phyloP scores from a whole-genome alignment of 2,329 filamentous ascomycete species.

The Paraphaeosphaeria sporulosa region DNA sequence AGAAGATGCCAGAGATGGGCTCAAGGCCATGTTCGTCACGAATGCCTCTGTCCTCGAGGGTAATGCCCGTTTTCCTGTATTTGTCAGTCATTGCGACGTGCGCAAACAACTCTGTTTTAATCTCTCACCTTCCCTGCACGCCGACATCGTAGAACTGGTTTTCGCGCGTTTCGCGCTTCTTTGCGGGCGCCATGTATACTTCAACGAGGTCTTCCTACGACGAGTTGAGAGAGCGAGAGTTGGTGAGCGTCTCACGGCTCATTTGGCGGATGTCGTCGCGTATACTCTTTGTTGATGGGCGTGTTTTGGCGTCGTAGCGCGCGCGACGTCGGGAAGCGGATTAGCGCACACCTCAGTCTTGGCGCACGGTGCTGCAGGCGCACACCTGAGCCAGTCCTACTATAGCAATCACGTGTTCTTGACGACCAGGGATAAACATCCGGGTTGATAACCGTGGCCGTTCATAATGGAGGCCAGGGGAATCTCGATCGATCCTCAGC shows the following conservation, averaged over 20 bases:
- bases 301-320: constrained; percentile 17
- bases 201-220: constrained; percentile 1
- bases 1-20: constrained; percentile 85
- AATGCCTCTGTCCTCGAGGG: constrained; percentile 76
- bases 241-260: constrained; percentile 28
- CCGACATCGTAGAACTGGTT: constrained; percentile 51
- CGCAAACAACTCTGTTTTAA: constrained; percentile 4
- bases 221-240: not conserved
- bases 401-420: not conserved
- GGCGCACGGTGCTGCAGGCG: not conserved
- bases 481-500: too few relatives aligned
- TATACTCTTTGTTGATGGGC: constrained; percentile 19
- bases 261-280: constrained; percentile 20
- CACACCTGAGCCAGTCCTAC: not conserved
- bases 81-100: constrained; percentile 23
- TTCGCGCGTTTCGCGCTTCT: constrained; percentile 49
- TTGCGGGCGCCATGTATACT: constrained; percentile 41
- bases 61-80: constrained; percentile 85
- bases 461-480: too few relatives aligned
- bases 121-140: constrained; percentile 47
- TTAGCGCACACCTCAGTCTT: not conserved
- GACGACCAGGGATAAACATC: not conserved
- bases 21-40: constrained; percentile 95
- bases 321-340: not conserved
- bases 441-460: too few relatives aligned